Conservation (phyloP, 805 yeast genomes). For the Schwanniomyces pseudopolymorphus region DNA sequence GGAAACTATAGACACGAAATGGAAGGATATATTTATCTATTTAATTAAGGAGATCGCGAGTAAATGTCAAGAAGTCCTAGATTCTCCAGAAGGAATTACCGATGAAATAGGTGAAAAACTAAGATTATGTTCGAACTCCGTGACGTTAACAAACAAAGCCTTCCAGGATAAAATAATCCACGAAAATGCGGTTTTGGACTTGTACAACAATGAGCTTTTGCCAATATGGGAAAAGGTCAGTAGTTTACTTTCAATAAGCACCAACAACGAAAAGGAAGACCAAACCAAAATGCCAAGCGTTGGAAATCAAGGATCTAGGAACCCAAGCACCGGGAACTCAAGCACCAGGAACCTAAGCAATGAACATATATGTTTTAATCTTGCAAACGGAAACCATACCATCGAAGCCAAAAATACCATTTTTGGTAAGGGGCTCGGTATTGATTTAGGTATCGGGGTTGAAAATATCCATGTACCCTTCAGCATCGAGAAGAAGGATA, state of each 20-base stretch:
- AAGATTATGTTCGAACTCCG: slow-evolving; percentile 39
- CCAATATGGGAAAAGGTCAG: slow-evolving; percentile 26
- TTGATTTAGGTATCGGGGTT: slow-evolving; percentile 29
- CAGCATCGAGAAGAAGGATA: slow-evolving; percentile 30
- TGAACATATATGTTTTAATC: not conserved
- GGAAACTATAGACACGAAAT: slow-evolving; percentile 52
- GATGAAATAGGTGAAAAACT: slow-evolving; percentile 31
- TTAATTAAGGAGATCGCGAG: slow-evolving; percentile 41
- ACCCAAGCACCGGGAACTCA: too few species aligned
- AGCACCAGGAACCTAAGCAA: too few species aligned
- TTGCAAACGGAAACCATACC: not conserved
- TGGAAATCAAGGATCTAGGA: too few species aligned
- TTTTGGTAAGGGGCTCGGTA: slow-evolving; percentile 22
- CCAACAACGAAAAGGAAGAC: too few species aligned
- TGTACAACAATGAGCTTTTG: slow-evolving; percentile 24
- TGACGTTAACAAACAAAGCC: slow-evolving; percentile 32
- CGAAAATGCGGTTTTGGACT: slow-evolving; percentile 20
- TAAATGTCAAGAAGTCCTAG: slow-evolving; percentile 18
- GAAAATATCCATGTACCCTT: slow-evolving; percentile 28
- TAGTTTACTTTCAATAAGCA: slow-evolving; percentile 5
- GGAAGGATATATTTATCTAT: slow-evolving; percentile 54
- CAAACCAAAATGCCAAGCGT: too few species aligned
- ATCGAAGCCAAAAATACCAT: not conserved
- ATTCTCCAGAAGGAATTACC: slow-evolving; percentile 19
- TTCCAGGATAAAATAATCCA: slow-evolving; percentile 38